phyloP scores from a whole-genome alignment of 257 asterid genomes.

The Rehmannia glutinosa region DNA sequence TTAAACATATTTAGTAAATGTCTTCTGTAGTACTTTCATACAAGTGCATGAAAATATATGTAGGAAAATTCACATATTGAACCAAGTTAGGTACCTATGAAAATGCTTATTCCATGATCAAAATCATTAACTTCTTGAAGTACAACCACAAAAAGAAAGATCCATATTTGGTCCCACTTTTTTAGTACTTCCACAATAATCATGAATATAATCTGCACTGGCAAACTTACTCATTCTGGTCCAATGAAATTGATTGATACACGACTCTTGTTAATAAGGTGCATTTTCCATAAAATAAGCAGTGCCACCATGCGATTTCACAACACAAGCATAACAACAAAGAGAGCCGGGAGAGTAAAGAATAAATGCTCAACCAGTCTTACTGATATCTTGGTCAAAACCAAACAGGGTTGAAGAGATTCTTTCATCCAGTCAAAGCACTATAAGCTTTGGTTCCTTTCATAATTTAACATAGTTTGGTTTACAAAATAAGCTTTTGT shows the following conservation, averaged over 20 bases:
- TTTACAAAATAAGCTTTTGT: background rate
- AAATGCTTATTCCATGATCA: background rate
- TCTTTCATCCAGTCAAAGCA: background rate
- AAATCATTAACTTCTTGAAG: background rate
- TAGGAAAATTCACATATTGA: background rate
- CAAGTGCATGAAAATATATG: background rate
- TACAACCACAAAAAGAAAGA: too few relatives aligned
- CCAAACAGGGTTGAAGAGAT: background rate
- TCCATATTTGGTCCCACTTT: background rate
- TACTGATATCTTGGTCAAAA: background rate
- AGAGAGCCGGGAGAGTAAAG: background rate
- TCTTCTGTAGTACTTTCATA: background rate
- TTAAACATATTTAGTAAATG: background rate
- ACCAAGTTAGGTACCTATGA: background rate
- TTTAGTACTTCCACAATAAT: background rate
- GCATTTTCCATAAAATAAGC: background rate
- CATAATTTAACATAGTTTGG: background rate
- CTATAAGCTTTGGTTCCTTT: background rate
- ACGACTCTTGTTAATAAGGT: background rate
- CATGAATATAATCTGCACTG: background rate
- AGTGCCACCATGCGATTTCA: background rate
- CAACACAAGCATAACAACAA: conserved; percentile 1
- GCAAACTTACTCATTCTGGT: background rate
- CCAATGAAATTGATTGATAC: background rate
- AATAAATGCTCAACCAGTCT: background rate